These are phyloP conservation scores for Tuber brumale DNA, from an alignment of 495 filamentous ascomycete species.

Conservation along the genomic window DNA sequence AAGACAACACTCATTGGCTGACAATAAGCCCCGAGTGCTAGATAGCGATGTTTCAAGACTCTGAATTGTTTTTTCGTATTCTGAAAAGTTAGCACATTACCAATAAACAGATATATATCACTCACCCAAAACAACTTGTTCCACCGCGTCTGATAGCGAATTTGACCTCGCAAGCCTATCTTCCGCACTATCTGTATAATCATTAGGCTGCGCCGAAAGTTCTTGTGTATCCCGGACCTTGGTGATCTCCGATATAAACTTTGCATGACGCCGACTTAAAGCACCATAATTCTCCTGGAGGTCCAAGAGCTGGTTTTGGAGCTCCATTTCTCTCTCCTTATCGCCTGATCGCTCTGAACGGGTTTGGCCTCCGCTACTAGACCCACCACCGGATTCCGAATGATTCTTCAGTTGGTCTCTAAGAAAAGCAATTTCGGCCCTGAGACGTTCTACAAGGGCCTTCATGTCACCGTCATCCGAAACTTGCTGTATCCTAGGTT, in stretches of 20 bases:
- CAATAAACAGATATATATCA: conserved; percentile 3
- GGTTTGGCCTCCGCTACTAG: conserved; percentile 23
- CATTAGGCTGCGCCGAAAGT: conserved; percentile 48
- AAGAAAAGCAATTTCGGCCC: conserved; percentile 88
- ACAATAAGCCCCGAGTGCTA: conserved; percentile 75
- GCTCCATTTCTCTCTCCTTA: conserved; percentile 61
- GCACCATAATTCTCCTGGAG: conserved; percentile 90
- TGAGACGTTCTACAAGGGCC: conserved; percentile 85
- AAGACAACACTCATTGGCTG: conserved; percentile 73
- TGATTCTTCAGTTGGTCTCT: conserved; percentile 80
- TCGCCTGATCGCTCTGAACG: conserved; percentile 67
- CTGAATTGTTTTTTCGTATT: conserved; percentile 98
- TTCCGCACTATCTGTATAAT: conserved; percentile 69
- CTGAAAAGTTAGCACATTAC: conserved; percentile 39
- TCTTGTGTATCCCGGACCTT: conserved; percentile 66
- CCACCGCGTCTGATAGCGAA: conserved; percentile 88
- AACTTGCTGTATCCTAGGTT: conserved; percentile 87
- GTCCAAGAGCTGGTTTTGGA: conserved; percentile 91
- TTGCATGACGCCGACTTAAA: conserved; percentile 84
- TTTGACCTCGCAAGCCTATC: conserved; percentile 89
- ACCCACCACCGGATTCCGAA: conserved; percentile 63
- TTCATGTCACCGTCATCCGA: conserved; percentile 90
- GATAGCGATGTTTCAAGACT: conserved; percentile 85
- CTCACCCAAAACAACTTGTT: conserved; percentile 70
- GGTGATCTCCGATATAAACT: conserved; percentile 88